Evolutionary conservation across 108 stramenopile species (phyloP).

Genomic region (Cyclotella kingstonii): DNA sequence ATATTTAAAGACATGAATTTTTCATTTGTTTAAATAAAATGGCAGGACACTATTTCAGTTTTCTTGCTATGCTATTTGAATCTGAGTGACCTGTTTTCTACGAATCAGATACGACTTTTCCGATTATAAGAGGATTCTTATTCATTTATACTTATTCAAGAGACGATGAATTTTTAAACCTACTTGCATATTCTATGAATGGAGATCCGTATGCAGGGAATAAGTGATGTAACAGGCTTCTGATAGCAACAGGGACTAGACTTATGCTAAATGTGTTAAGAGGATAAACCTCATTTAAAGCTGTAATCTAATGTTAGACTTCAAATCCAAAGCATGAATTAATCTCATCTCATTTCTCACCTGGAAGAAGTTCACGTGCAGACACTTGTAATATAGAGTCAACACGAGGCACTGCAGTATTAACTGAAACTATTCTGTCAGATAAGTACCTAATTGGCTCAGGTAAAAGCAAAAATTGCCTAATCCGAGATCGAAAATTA

Average conservation of each 20-base stretch:
- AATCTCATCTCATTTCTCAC: not conserved
- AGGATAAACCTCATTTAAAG: constrained; percentile 58
- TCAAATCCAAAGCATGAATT: not conserved
- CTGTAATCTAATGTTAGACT: not conserved
- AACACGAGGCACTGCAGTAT: constrained; percentile 65
- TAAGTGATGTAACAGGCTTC: constrained; percentile 87
- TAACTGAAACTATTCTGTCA: constrained; percentile 71
- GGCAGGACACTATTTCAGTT: no score
- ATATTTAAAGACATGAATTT: constrained; percentile 46
- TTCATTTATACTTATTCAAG: no score
- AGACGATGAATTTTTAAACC: no score
- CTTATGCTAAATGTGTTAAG: constrained; percentile 79
- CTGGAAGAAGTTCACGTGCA: constrained; percentile 53
- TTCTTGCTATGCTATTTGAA: no score
- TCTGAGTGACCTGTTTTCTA: no score
- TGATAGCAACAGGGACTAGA: constrained; percentile 73
- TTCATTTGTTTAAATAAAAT: no score
- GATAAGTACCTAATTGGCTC: constrained; percentile 71
- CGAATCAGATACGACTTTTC: no score
- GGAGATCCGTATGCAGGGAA: constrained; percentile 74
- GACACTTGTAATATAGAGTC: constrained; percentile 58
- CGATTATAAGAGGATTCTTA: no score
- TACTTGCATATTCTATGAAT: constrained; percentile 44
- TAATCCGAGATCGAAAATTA: not conserved
- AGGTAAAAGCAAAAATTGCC: constrained; percentile 68